Evolutionary conservation across 2,329 filamentous ascomycete genomes (phyloP).

Genomic region (Diaporthe ampelina): DNA sequence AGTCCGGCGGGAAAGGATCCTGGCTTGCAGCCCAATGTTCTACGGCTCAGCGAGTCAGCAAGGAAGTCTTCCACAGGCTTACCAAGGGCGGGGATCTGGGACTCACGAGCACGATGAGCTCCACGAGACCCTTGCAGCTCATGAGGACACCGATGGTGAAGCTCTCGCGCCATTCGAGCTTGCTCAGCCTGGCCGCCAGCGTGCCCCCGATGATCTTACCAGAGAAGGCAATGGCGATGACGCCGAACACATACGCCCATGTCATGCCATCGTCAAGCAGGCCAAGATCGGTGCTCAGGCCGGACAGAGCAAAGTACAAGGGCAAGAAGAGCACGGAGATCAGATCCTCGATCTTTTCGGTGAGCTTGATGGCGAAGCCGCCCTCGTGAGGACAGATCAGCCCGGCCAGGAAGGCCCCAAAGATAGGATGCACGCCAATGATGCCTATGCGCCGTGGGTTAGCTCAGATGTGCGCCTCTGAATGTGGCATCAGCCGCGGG

Average conservation of each 20-base stretch:
- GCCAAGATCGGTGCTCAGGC: slow-evolving; percentile 88
- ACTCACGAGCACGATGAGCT: slow-evolving; percentile 90
- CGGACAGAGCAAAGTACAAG: slow-evolving; percentile 93
- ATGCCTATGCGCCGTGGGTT: slow-evolving; percentile 61
- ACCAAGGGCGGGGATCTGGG: neutral
- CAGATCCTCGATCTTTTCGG: slow-evolving; percentile 94
- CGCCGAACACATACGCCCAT: slow-evolving; percentile 91
- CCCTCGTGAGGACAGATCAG: slow-evolving; percentile 92
- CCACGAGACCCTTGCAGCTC: slow-evolving; percentile 96
- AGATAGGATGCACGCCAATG: slow-evolving; percentile 95
- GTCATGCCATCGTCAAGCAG: slow-evolving; percentile 84
- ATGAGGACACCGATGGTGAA: slow-evolving; percentile 90
- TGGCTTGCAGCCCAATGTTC: slow-evolving; percentile 84
- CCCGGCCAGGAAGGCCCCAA: slow-evolving; percentile 91
- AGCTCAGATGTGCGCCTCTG: neutral
- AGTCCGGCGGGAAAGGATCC: slow-evolving; percentile 82
- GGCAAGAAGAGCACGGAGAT: slow-evolving; percentile 87
- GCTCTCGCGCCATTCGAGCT: slow-evolving; percentile 90
- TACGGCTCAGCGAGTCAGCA: slow-evolving; percentile 45
- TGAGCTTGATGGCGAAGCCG: slow-evolving; percentile 90
- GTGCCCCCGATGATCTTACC: slow-evolving; percentile 89
- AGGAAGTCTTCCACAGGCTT: slow-evolving; percentile 16
- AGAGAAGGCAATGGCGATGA: slow-evolving; percentile 84
- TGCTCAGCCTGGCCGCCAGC: slow-evolving; percentile 80
- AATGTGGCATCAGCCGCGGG: too few relatives aligned